These are phyloP conservation scores for Xylaria sp. DNA, from an alignment of 2,329 filamentous ascomycete genomes.

Conservation along the genomic window DNA sequence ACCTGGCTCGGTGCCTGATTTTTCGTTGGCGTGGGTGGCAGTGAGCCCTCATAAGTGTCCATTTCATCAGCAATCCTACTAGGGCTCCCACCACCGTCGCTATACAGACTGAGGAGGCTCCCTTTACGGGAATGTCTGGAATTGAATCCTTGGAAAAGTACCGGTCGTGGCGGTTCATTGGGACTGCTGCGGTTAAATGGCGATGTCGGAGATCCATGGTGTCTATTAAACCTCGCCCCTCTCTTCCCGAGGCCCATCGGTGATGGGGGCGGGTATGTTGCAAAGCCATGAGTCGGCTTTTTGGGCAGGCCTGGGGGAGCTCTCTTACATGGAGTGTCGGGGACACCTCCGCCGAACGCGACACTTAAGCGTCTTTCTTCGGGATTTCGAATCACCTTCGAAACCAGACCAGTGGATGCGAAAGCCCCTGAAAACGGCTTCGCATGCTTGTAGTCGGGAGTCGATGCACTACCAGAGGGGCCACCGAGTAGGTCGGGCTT, in stretches of 20 bases:
- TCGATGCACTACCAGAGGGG: slow-evolving; percentile 64
- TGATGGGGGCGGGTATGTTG: slow-evolving; percentile 69
- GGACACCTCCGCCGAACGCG: slow-evolving; percentile 71
- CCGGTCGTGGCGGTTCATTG: slow-evolving; percentile 67
- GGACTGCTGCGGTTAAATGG: slow-evolving; percentile 75
- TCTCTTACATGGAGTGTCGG: slow-evolving; percentile 97
- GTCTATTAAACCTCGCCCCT: slow-evolving; percentile 70
- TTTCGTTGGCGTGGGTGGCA: slow-evolving; percentile 96
- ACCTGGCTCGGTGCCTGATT: slow-evolving; percentile 59
- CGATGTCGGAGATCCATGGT: slow-evolving; percentile 82
- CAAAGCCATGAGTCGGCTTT: slow-evolving; percentile 70
- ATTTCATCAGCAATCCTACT: slow-evolving; percentile 54
- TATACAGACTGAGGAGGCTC: slow-evolving; percentile 84
- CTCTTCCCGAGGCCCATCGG: slow-evolving; percentile 66
- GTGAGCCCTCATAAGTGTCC: slow-evolving; percentile 67
- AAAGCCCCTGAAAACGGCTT: slow-evolving; percentile 85
- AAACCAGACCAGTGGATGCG: slow-evolving; percentile 92
- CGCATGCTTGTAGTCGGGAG: slow-evolving; percentile 80
- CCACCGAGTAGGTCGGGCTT: slow-evolving; percentile 37
- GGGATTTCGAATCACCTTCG: slow-evolving; percentile 88
- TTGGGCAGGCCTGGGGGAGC: slow-evolving; percentile 26
- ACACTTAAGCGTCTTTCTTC: slow-evolving; percentile 70
- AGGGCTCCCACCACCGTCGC: slow-evolving; percentile 72
- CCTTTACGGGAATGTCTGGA: slow-evolving; percentile 61
- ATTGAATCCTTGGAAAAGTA: slow-evolving; percentile 71